phyloP scores from a whole-genome alignment of 2,329 filamentous ascomycete species.

The Thelonectria rubi region DNA sequence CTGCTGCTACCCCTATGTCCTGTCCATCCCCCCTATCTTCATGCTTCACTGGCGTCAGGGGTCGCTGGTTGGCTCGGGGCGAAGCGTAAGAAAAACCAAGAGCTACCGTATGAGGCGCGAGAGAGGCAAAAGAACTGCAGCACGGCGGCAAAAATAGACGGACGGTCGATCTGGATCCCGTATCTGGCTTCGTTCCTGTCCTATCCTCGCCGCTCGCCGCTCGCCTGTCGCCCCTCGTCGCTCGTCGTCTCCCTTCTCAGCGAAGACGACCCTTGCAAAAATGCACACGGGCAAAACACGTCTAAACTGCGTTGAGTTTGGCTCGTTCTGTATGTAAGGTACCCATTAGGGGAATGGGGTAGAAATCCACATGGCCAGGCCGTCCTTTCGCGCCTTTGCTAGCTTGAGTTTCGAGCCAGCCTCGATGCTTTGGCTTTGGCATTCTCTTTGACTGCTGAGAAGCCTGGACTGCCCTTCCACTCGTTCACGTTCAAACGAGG shows the following conservation, averaged over 20 bases:
- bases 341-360: conserved; percentile 21
- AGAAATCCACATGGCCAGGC: conserved; percentile 21
- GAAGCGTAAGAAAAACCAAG: conserved; percentile 7
- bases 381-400: conserved; percentile 11
- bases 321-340: conserved; percentile 19
- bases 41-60: conserved; percentile 36
- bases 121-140: neutral
- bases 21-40: conserved; percentile 34
- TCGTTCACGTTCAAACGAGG: conserved; percentile 2
- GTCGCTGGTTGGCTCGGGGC: conserved; percentile 17
- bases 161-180: conserved; percentile 4
- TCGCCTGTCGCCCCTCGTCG: conserved; percentile 19
- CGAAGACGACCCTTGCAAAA: conserved; percentile 1
- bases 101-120: neutral
- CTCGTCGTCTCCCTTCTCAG: conserved; percentile 8
- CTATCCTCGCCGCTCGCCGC: conserved; percentile 1
- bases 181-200: conserved; percentile 19
- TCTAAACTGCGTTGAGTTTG: conserved; percentile 21
- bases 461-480: neutral
- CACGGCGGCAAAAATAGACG: conserved; percentile 2
- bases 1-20: conserved; percentile 23
- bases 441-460: conserved; percentile 2
- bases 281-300: conserved; percentile 9
- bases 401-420: neutral
- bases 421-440: conserved; percentile 10